Conservation (phyloP, 2,329 filamentous ascomycete species). For the Exophiala bonariae region DNA sequence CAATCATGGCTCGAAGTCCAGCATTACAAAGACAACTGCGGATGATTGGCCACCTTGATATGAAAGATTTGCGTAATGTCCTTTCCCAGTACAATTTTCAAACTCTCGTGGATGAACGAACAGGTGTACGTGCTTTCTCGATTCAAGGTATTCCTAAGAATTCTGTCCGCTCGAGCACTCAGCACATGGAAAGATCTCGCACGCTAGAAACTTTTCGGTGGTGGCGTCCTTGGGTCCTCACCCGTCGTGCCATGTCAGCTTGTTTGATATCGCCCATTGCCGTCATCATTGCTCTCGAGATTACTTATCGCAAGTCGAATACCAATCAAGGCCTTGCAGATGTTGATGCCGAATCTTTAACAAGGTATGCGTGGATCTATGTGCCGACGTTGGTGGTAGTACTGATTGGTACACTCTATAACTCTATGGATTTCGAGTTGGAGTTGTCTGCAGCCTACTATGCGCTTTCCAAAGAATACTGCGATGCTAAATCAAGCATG, state of each 20-base stretch:
- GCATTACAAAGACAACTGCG: neutral
- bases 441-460: neutral
- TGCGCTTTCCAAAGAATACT: slow-evolving; percentile 1
- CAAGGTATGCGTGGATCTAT: slow-evolving; percentile 15
- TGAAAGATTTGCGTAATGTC: neutral
- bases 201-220: neutral
- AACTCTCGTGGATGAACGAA: neutral
- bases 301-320: neutral
- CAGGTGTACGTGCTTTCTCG: neutral
- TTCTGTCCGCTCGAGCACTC: neutral
- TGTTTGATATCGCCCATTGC: neutral
- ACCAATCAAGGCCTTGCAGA: neutral
- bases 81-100: neutral
- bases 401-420: no score
- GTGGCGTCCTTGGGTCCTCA: neutral
- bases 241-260: neutral
- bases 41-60: neutral
- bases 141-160: neutral
- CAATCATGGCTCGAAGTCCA: slow-evolving; percentile 3
- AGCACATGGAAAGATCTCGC: neutral
- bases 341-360: slow-evolving; percentile 3
- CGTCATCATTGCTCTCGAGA: neutral
- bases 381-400: no score
- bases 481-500: neutral
- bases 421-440: no score